Conservation (phyloP, 2,329 filamentous ascomycete genomes). For the Neophaeococcomyces aloes region DNA sequence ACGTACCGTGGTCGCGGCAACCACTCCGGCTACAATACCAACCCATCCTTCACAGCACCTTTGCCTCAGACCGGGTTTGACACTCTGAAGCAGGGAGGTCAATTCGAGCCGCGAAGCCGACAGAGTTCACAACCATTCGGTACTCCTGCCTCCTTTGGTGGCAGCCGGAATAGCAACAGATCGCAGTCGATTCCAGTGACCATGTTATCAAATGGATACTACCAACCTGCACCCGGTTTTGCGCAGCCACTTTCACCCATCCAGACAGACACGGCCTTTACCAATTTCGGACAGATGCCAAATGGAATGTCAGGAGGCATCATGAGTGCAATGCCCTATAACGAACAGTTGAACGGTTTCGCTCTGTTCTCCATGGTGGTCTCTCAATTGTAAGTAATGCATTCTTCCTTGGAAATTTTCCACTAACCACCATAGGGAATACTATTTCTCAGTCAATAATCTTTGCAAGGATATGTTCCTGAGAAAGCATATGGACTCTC, state of each 20-base stretch:
- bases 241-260: constrained; percentile 14
- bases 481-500: constrained; percentile 83
- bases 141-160: constrained; percentile 10
- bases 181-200: constrained; percentile 50
- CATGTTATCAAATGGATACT: constrained; percentile 17
- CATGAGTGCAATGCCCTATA: constrained; percentile 49
- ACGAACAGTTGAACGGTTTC: constrained; percentile 48
- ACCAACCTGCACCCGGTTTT: constrained; percentile 26
- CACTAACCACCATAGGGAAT: constrained; percentile 53
- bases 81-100: constrained; percentile 31
- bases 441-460: constrained; percentile 96
- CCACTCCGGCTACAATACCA: constrained; percentile 27
- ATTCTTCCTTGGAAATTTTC: background rate
- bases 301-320: constrained; percentile 24
- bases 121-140: constrained; percentile 25
- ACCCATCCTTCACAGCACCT: constrained; percentile 26
- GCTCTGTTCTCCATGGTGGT: constrained; percentile 48
- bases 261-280: constrained; percentile 27
- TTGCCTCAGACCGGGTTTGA: constrained; percentile 32
- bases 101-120: constrained; percentile 32
- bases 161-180: constrained; percentile 40
- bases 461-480: constrained; percentile 86
- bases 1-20: constrained; percentile 34
- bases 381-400: constrained; percentile 46
- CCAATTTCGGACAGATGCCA: constrained; percentile 45